These are phyloP conservation scores for Coemansia reversa DNA, from an alignment of 192 early-diverging fungal species.

Conservation along the genomic window DNA sequence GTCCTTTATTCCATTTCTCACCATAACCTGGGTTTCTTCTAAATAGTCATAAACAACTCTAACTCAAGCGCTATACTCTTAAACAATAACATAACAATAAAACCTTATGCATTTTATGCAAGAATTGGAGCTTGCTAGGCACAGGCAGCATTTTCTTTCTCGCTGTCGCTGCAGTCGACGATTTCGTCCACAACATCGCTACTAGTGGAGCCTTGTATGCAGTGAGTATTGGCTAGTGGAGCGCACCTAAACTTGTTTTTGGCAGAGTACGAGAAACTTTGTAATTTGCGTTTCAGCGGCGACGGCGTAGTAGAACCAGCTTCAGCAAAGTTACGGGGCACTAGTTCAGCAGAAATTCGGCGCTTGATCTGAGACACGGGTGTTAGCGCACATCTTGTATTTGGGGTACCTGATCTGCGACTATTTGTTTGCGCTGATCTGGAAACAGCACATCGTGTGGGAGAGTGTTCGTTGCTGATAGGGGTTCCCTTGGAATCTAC, in stretches of 20 bases:
- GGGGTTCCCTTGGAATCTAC: no score
- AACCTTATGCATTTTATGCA: no score
- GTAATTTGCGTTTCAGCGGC: constrained; percentile 6
- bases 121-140: constrained; percentile 1
- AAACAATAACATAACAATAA: no score
- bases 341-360: constrained; percentile 3
- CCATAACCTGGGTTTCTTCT: neutral
- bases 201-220: neutral
- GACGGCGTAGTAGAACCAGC: neutral
- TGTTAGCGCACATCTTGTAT: neutral
- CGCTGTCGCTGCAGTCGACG: constrained; percentile 42
- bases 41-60: no score
- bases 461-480: no score
- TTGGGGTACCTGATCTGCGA: neutral
- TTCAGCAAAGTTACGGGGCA: neutral
- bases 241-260: constrained; percentile 4
- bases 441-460: neutral
- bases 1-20: no score
- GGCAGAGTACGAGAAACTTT: constrained; percentile 3
- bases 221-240: neutral
- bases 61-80: no score
- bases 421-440: neutral
- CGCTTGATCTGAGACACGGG: constrained; percentile 15
- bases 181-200: constrained; percentile 33
- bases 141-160: constrained; percentile 27